Conservation (phyloP, 257 asterid species). For the Hygrophila difformis region DNA sequence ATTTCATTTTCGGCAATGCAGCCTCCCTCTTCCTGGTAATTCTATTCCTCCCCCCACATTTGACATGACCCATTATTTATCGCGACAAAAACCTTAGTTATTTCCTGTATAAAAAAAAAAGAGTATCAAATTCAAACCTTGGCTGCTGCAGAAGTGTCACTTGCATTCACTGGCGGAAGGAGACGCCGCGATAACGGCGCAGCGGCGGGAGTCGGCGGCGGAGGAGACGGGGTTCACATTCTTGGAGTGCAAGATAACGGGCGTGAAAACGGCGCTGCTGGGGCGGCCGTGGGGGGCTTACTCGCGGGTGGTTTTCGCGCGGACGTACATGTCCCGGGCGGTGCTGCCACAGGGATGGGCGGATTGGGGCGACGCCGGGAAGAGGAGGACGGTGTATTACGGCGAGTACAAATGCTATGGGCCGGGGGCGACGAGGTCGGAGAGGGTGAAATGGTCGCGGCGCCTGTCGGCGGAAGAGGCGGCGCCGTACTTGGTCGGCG, state of each 20-base stretch:
- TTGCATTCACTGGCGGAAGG: conserved; percentile 29
- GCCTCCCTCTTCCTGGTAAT: conserved; percentile 41
- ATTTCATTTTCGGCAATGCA: conserved; percentile 39
- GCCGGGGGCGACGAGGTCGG: conserved; percentile 19
- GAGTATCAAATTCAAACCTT: no score
- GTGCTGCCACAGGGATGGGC: conserved; percentile 39
- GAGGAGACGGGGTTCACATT: conserved; percentile 38
- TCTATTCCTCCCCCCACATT: no score
- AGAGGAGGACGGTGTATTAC: conserved; percentile 22
- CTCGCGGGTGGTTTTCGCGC: conserved; percentile 31
- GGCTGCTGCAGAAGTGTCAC: conserved; percentile 30
- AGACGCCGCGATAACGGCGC: conserved; percentile 42
- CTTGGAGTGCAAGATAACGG: conserved; percentile 24
- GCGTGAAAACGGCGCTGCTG: conserved; percentile 24
- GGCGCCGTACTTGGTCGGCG: conserved; percentile 25
- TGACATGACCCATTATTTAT: no score
- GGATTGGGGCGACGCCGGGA: conserved; percentile 33
- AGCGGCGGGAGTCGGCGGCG: conserved; percentile 21
- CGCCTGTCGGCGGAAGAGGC: conserved; percentile 22
- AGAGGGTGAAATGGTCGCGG: conserved; percentile 29
- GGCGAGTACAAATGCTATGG: conserved; percentile 34
- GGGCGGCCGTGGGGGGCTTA: conserved; percentile 48
- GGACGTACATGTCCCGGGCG: conserved; percentile 31
- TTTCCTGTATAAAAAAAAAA: no score
- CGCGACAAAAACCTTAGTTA: no score